Evolutionary conservation across 2,329 filamentous ascomycete genomes (phyloP), one percentile per base, ranked within the genome.

Genomic region (Pseudophaeomoniella oleicola): DNA sequence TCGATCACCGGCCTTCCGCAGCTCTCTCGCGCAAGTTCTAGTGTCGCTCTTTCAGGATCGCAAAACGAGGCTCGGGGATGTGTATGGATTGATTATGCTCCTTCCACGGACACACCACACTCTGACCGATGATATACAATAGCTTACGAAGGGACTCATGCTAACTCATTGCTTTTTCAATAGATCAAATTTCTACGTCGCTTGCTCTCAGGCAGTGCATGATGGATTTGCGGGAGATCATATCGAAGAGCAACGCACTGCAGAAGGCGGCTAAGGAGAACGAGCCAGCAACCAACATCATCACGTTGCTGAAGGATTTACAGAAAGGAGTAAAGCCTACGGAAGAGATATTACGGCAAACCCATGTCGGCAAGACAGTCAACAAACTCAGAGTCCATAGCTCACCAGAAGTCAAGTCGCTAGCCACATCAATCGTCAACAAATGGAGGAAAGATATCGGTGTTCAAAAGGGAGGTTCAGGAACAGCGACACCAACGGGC

Each of bases 291-390:
- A 61, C 77, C 30, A 80, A 74, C 42, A 71, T 93, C 35, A 65
- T 92, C 38, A 67, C 71, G 36, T 69, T 96, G 42, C 66, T 98
- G 37, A 77, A 80, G 50, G 74, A 78, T 35, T 68, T 96, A 29
- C 83, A 88, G 62, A 78, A 78, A 50, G 81, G 83, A 43, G 78
- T 88, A 22, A 72, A 74, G 33, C 82, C 87, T 6, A 90, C 83
- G 2, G 90, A 98, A 61, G 85, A 94, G 48, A 72, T 94, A 48
- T 67, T 98, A 46, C 78, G 88, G 52, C 81, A 81, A 30, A 96
- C 88, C n/a, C 82, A 81, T 49, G 88, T 93, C 36, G 90, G 90
- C 49, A 79, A 94, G 46, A 76, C 81, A 35, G 82, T 96, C 44
- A 88, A 87, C 57, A 88, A 86, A 56, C 73, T 81, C 42, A 86